These are phyloP conservation scores for Cyberlindnera meyerae DNA, from an alignment of 805 yeast genomes.

Conservation along the genomic window DNA sequence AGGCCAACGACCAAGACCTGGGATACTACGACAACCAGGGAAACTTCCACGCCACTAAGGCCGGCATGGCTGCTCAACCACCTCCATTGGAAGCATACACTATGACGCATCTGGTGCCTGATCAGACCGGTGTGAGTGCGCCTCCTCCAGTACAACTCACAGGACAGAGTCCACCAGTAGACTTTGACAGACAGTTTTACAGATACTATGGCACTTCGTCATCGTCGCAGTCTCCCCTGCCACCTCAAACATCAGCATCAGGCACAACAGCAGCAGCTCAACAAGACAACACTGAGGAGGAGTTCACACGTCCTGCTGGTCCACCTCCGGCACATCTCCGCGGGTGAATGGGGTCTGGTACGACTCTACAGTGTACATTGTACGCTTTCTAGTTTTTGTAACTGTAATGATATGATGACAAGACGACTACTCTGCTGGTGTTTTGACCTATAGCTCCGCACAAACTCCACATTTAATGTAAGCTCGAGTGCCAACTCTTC, in stretches of 20 bases:
- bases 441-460: too few species aligned
- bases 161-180: slow-evolving; percentile 12
- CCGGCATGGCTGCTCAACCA: slow-evolving; percentile 22
- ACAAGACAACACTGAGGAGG: background rate
- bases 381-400: too few species aligned
- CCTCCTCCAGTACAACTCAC: slow-evolving; percentile 15
- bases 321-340: slow-evolving; percentile 24
- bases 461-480: too few species aligned
- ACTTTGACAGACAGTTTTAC: slow-evolving; percentile 25
- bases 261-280: background rate
- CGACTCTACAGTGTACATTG: too few species aligned
- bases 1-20: slow-evolving; percentile 66
- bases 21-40: slow-evolving; percentile 44
- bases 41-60: slow-evolving; percentile 31
- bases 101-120: too few species aligned
- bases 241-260: background rate
- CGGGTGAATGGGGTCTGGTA: background rate
- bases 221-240: background rate
- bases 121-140: slow-evolving; percentile 19
- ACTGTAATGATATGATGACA: too few species aligned
- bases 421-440: too few species aligned
- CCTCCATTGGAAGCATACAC: too few species aligned
- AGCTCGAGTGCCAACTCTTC: too few species aligned
- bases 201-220: slow-evolving; percentile 13
- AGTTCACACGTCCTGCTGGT: slow-evolving; percentile 21